phyloP scores from a whole-genome alignment of 2,329 filamentous ascomycete genomes.

The Cordyceps tenuipes region DNA sequence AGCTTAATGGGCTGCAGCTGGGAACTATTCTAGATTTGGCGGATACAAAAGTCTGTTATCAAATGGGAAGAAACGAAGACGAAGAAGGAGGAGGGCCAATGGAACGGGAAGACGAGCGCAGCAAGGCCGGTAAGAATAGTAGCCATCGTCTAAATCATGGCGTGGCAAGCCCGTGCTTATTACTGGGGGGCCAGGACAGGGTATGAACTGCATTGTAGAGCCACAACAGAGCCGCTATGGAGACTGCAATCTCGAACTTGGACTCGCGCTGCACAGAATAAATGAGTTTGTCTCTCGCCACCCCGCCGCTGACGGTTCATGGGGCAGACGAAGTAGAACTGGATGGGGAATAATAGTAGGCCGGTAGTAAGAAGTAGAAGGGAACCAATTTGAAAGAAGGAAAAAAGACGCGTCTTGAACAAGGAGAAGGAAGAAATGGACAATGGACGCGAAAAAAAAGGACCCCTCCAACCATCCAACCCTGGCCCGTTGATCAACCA shows the following conservation, averaged over 20 bases:
- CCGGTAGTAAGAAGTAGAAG: background rate
- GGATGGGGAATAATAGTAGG: background rate
- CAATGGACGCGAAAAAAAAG: background rate
- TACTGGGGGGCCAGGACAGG: too few relatives aligned
- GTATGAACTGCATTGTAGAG: background rate
- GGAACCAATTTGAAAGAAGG: background rate
- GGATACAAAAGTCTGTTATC: background rate
- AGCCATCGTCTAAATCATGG: background rate
- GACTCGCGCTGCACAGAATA: background rate
- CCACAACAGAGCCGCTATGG: conserved; percentile 9
- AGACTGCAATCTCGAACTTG: conserved; percentile 8
- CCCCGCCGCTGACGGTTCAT: conserved; percentile 1
- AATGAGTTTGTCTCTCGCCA: conserved; percentile 5
- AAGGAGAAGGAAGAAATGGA: background rate
- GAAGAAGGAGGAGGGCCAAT: background rate
- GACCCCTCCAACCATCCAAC: too few relatives aligned
- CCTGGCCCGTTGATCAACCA: background rate
- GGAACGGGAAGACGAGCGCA: too few relatives aligned
- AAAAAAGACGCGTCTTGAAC: background rate
- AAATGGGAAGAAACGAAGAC: background rate
- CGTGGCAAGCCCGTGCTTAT: background rate
- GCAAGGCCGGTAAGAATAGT: too few relatives aligned
- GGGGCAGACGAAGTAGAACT: background rate
- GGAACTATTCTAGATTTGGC: background rate
- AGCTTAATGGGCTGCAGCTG: conserved; percentile 6